Base-by-base conservation (phyloP, 441 rosid species). In the Adansonia gregorii region DNA sequence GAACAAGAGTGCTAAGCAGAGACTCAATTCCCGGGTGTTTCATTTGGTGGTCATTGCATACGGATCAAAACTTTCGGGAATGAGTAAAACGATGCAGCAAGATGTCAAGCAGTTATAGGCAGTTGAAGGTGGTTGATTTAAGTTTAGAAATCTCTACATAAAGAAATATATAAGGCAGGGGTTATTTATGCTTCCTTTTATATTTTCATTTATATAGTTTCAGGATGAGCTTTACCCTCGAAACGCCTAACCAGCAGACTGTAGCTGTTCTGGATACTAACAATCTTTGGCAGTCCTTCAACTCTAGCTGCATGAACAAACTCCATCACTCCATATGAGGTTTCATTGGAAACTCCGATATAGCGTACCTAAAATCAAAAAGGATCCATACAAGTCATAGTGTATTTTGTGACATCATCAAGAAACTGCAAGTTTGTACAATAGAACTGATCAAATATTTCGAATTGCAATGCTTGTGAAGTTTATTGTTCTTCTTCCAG, bases 321-420 rank as follows among this genome's bases (percentile, higher is more conserved):
- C 89, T 92, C 98, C 99, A 92, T 95, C 41, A 95, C 95, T 77
- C 99, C 99, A 78, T 84, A 95, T 20, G 99, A 90, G 73, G 95
- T 89, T 88, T 95, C 98, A 74, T 92, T 93, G 43, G 99, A 93
- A 83, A 95, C 92, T 78, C 98, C 99, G 4, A 95, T 86, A 55
- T 92, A 91, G 55, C 98, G 94, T 56, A 95, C 86, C 98, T 95
- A 82, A 74, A 75, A 67, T 75, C 63, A 46, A 73, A 68, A 82
- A 80, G 31, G 71, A 80, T 76, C 73, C 27, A n/a, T 9, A 61
- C 14, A 45, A 80, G 31, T 56, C 56, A 75, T 65, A 59, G 64
- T 76, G 54, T 59, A 35, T 56, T 35, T 4, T 20, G 39, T 39
- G 15, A 22, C 73, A 49, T 63, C 43, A 52, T 64, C 58, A 71